Conservation (phyloP, 805 yeast genomes). For the Isabelozyma heimii region DNA sequence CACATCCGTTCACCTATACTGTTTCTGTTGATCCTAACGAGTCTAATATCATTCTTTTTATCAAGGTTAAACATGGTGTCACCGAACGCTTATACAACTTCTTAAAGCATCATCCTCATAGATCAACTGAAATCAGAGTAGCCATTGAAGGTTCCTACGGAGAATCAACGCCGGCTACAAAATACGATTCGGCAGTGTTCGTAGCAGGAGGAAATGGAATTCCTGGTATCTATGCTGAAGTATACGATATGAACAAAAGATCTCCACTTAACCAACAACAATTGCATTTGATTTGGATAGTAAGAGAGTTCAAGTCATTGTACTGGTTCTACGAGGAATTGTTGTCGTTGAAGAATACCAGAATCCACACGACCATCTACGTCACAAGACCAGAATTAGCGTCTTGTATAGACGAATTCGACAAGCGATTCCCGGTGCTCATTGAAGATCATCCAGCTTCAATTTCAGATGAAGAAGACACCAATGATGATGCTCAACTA, state of each 20-base stretch:
- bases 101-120: slow-evolving; percentile 15
- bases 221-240: slow-evolving; percentile 40
- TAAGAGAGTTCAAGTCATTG: slow-evolving; percentile 49
- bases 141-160: slow-evolving; percentile 41
- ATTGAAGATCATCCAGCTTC: slow-evolving; percentile 1
- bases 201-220: slow-evolving; percentile 43
- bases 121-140: slow-evolving; percentile 21
- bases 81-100: slow-evolving; percentile 19
- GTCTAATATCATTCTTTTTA: slow-evolving; percentile 23
- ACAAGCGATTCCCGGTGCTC: slow-evolving; percentile 1
- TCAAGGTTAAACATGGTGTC: slow-evolving; percentile 34
- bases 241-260: slow-evolving; percentile 12
- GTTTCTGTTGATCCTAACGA: slow-evolving; percentile 10
- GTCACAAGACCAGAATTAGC: slow-evolving; percentile 23
- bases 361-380: slow-evolving; percentile 28
- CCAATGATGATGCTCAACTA: background rate
- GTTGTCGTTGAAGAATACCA: slow-evolving; percentile 18
- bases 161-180: slow-evolving; percentile 28
- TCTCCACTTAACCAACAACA: slow-evolving; percentile 5
- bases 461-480: background rate
- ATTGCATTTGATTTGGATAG: slow-evolving; percentile 55
- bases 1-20: slow-evolving; percentile 63
- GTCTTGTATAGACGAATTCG: slow-evolving; percentile 4
- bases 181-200: slow-evolving; percentile 27
- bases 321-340: slow-evolving; percentile 49